These are phyloP conservation scores for Graphilbum sp. DNA, from an alignment of 2,329 filamentous ascomycete genomes.

Conservation along the genomic window DNA sequence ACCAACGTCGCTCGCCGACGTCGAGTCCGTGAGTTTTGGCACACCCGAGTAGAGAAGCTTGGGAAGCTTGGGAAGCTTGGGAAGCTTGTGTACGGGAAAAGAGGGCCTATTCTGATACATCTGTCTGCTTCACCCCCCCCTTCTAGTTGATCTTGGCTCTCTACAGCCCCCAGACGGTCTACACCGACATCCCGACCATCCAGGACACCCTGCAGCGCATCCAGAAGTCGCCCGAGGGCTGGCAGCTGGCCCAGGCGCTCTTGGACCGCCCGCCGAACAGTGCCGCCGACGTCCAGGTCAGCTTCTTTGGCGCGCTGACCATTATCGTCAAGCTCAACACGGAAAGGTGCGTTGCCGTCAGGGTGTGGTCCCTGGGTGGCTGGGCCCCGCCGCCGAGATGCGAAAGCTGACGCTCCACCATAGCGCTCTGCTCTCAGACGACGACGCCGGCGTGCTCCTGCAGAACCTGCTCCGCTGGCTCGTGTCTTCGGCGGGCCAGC, in stretches of 20 bases:
- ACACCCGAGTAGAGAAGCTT: no score
- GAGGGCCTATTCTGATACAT: background rate
- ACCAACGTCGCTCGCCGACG: constrained; percentile 18
- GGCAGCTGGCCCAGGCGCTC: constrained; percentile 68
- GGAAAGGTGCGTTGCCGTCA: constrained; percentile 48
- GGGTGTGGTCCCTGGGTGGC: no score
- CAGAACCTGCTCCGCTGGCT: constrained; percentile 47
- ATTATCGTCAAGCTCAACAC: constrained; percentile 89
- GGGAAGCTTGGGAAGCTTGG: no score
- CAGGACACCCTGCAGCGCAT: constrained; percentile 65
- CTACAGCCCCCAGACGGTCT: constrained; percentile 31
- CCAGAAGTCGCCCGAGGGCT: constrained; percentile 67
- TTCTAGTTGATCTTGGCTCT: constrained; percentile 30
- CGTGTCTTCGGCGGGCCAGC: constrained; percentile 32
- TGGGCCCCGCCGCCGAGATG: no score
- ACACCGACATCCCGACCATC: constrained; percentile 29
- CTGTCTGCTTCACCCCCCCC: no score
- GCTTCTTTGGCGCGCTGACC: constrained; percentile 85
- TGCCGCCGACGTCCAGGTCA: constrained; percentile 55
- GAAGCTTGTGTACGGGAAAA: background rate
- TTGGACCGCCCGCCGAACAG: constrained; percentile 24
- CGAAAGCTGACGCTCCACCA: background rate
- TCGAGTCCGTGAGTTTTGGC: constrained; percentile 18
- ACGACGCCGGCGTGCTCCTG: constrained; percentile 42
- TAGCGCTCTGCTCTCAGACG: constrained; percentile 34